phyloP scores from a whole-genome alignment of 306 rosid species.

The Cercis canadensis region DNA sequence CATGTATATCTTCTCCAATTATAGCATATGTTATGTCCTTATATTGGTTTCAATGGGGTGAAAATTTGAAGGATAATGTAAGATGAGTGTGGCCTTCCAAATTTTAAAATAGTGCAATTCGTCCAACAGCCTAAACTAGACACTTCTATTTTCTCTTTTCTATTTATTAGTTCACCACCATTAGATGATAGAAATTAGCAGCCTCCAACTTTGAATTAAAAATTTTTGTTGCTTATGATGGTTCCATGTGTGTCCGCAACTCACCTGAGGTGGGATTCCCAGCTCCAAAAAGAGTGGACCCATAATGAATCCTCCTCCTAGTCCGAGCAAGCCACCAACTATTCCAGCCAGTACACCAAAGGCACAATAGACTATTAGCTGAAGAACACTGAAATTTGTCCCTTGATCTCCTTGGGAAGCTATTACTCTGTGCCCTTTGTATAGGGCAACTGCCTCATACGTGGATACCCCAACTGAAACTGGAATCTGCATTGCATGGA shows the following conservation, averaged over 20 bases:
- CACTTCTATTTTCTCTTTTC: too few relatives aligned
- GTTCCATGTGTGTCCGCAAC: slow-evolving; percentile 17
- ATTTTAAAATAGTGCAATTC: too few relatives aligned
- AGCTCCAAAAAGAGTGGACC: slow-evolving; percentile 93
- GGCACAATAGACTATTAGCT: slow-evolving; percentile 59
- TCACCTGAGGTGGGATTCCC: slow-evolving; percentile 93
- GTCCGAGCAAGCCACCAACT: slow-evolving; percentile 91
- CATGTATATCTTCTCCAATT: too few relatives aligned
- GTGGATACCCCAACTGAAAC: slow-evolving; percentile 71
- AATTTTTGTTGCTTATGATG: neutral
- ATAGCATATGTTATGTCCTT: too few relatives aligned
- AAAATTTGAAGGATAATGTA: too few relatives aligned
- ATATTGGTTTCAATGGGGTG: too few relatives aligned
- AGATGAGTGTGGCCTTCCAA: too few relatives aligned
- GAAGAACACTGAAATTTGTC: slow-evolving; percentile 51
- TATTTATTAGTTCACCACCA: neutral
- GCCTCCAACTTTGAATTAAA: neutral
- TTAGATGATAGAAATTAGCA: neutral
- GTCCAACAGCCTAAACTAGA: too few relatives aligned
- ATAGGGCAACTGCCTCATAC: slow-evolving; percentile 75
- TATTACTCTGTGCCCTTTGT: slow-evolving; percentile 68
- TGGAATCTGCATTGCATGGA: slow-evolving; percentile 66
- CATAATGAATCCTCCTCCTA: slow-evolving; percentile 98
- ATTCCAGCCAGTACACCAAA: slow-evolving; percentile 78
- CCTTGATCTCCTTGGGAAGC: slow-evolving; percentile 67